Percentiles rank a stretch among this genome's conserved stretches.
phyloP scores from a whole-genome alignment of 768 basidiomycete genomes.

The Arthromyces matolae region DNA sequence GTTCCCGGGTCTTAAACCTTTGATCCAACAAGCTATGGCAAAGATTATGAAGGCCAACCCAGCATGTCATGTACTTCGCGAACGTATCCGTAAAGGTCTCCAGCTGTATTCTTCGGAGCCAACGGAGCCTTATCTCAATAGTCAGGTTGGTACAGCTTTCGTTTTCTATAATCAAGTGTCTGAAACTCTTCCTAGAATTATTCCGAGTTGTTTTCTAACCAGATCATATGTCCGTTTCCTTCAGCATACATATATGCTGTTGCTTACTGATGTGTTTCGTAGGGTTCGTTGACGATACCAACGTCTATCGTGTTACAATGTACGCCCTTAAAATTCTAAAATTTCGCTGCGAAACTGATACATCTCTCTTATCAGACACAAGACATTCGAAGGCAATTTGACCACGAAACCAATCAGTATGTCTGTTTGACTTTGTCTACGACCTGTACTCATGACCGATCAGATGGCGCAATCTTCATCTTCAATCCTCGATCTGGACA shows the following conservation, averaged over 20 bases:
- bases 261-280: not conserved
- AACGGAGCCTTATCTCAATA: slow-evolving; percentile 98
- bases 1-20: slow-evolving; percentile 98
- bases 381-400: slow-evolving; percentile 99
- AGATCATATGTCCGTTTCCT: slow-evolving; percentile 76
- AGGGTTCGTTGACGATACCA: slow-evolving; percentile 99
- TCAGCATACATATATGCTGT: not conserved
- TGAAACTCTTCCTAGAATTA: slow-evolving; percentile 55
- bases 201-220: slow-evolving; percentile 95
- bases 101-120: slow-evolving; percentile 99
- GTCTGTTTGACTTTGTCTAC: slow-evolving; percentile 19
- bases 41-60: slow-evolving; percentile 99
- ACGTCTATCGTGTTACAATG: slow-evolving; percentile 99
- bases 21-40: slow-evolving; percentile 98
- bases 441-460: slow-evolving; percentile 2
- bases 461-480: slow-evolving; percentile 95
- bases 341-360: not conserved
- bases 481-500: slow-evolving; percentile 99
- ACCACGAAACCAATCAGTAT: slow-evolving; percentile 97
- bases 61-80: slow-evolving; percentile 93
- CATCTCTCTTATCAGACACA: slow-evolving; percentile 55
- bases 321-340: slow-evolving; percentile 26
- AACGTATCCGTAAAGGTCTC: slow-evolving; percentile 97
- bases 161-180: not conserved
- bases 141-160: slow-evolving; percentile 49